These are phyloP conservation scores for Penicillium lividum DNA, from an alignment of 495 filamentous ascomycete genomes.

Conservation along the genomic window DNA sequence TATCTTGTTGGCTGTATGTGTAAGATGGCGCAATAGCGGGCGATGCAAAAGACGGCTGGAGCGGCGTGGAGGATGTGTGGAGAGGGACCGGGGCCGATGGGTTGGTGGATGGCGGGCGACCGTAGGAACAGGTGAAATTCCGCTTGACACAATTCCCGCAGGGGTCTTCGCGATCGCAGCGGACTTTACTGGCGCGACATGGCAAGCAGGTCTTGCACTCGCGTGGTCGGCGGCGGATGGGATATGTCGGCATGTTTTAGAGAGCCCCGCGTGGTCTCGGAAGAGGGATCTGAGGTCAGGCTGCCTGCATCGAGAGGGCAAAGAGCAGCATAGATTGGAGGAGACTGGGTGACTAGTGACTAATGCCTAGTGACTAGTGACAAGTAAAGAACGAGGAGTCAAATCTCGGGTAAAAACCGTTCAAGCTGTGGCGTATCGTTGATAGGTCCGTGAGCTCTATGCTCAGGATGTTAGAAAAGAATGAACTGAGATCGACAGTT, in stretches of 20 bases:
- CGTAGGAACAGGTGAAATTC: slow-evolving; percentile 70
- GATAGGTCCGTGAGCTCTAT: slow-evolving; percentile 10
- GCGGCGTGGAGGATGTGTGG: slow-evolving; percentile 22
- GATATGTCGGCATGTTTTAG: slow-evolving; percentile 39
- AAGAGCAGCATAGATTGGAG: slow-evolving; percentile 20
- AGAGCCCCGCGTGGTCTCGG: slow-evolving; percentile 18
- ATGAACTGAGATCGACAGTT: slow-evolving; percentile 3
- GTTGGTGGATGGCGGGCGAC: slow-evolving; percentile 53
- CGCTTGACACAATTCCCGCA: slow-evolving; percentile 75
- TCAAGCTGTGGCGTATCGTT: slow-evolving; percentile 1
- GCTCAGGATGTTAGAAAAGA: slow-evolving; percentile 8
- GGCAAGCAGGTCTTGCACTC: slow-evolving; percentile 52
- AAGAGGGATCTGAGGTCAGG: slow-evolving; percentile 12
- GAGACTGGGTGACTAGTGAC: neutral
- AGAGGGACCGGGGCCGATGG: slow-evolving; percentile 16
- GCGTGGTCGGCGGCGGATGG: slow-evolving; percentile 48
- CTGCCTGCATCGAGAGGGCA: slow-evolving; percentile 21
- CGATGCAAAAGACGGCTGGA: slow-evolving; percentile 22
- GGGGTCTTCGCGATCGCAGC: slow-evolving; percentile 72
- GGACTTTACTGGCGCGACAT: slow-evolving; percentile 54
- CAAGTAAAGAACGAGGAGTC: slow-evolving; percentile 10
- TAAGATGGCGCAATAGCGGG: slow-evolving; percentile 12
- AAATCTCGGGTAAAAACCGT: slow-evolving; percentile 6
- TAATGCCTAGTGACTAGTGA: neutral
- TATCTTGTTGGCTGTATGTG: slow-evolving; percentile 15